These are phyloP conservation scores for Trichoderma breve DNA, from an alignment of 2,329 filamentous ascomycete species.

Conservation along the genomic window DNA sequence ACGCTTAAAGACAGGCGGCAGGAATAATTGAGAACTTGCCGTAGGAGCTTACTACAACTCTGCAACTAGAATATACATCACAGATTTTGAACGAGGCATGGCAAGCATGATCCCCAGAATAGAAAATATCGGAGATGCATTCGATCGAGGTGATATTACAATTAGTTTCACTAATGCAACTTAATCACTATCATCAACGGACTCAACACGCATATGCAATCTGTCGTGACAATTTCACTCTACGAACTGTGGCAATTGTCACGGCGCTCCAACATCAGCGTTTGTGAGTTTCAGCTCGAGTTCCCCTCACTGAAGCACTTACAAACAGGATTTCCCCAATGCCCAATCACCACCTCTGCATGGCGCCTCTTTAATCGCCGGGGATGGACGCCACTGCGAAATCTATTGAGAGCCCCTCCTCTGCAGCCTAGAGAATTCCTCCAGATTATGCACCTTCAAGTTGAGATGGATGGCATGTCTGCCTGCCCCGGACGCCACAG, in stretches of 20 bases:
- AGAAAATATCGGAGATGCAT: not conserved
- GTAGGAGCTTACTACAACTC: not conserved
- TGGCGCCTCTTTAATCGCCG: not conserved
- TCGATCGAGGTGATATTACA: not conserved
- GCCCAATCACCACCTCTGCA: not conserved
- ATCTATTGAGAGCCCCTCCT: not conserved
- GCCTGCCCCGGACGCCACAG: conserved; percentile 1
- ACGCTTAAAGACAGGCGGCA: fast-evolving
- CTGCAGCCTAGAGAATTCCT: not conserved
- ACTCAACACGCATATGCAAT: not conserved
- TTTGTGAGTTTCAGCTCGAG: not conserved
- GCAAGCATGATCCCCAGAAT: not conserved
- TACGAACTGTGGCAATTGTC: not conserved
- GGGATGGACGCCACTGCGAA: not conserved
- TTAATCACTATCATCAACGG: not conserved
- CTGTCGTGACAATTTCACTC: not conserved
- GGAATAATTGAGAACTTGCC: not conserved
- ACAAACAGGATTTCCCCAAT: not conserved
- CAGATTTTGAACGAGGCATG: not conserved
- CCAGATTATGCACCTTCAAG: not conserved
- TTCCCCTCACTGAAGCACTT: not conserved
- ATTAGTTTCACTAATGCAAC: not conserved
- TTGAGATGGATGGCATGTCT: not conserved
- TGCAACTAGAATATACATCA: not conserved
- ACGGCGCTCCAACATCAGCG: not conserved